Evolutionary conservation across 1,284 basidiomycete genomes (phyloP), one percentile per base, ranked within the genome.

Genomic region (Hypsizygus ulmarius): DNA sequence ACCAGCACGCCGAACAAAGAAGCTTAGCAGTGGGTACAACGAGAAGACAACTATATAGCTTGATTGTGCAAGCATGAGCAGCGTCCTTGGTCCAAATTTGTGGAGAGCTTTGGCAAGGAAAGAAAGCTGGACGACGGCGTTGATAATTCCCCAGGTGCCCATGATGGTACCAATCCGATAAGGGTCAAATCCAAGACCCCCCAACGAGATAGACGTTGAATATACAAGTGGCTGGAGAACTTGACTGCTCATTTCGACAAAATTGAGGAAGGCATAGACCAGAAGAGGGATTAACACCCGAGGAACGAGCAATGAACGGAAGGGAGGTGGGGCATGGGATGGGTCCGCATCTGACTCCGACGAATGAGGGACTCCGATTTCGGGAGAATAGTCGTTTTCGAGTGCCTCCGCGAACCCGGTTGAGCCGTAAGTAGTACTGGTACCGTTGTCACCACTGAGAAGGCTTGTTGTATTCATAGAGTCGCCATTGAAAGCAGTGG

Each of bases 151-250:
- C 45, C 59, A 67, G 1, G 53, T 45, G 14, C 62, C 63, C 43
- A 71, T 50, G 36, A 65, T 56, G 1, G 56, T 35, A 1, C 69
- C 69, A 37, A 72, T 67, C 10, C 51, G 52, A 32, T 59, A 61
- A 9, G 67, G 58, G 21, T 56, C 53, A 38, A 67, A 55, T 6
- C 64, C 66, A 2, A 71, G 59, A 6, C 68, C 69, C 16, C 69
- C 70, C 2, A 60, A 39, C 0, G 52, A 25, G 11, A 69, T 58
- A 0, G 68, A 64, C 0, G 65, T 67, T 2, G 64, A 65, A 44
- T 67, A 67, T 50, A 70, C 60, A 29, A 72, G 59, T 8, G 70
- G 68, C 5, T 65, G 51, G 19, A 74, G 61, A 12, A 62, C 64
- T 15, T 56, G 52, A 45, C 63, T 58, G 5, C 62, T 55, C 53